Base-by-base conservation (phyloP, 1,139 yeast genomes). In the Hanseniaspora gamundiae region DNA sequence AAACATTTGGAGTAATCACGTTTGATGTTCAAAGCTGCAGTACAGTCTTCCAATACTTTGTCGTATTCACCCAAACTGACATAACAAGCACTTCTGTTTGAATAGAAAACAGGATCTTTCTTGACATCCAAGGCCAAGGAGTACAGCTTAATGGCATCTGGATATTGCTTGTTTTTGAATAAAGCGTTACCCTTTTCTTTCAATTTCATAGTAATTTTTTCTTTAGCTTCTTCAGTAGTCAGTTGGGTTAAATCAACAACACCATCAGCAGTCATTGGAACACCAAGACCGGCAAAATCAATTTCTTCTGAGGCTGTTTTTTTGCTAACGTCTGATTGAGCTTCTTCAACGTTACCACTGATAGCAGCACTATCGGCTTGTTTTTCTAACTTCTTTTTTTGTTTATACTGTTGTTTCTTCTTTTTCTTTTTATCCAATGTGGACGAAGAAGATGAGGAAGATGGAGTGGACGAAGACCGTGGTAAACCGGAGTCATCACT, bases 1-100 rank as follows among this genome's bases (percentile, higher is more conserved):
- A 83, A 69, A 65, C 96, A 93, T 70, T 93, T 91, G 56, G 86
- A 71, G 66, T 93, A 91, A 59, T 82, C 91, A 14, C 94, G 95
- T 62, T 87, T 83, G 57, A 88, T 66, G 53, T 77, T 74, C 55
- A 93, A 73, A 35, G 98, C 98, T 51, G 73, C 76, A 27, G 95
- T 77, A 47, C 95, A 81, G 62, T 86, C 95, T 54, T 78, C 84
- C 52, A 93, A 74, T 40, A 87, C 95, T 58, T 85, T 80, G 54
- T 83, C 85, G 59, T 76, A 79, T 51, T 87, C 76, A 48, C 78
- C 76, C 53, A 84, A 70, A 17, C 94, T 85, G 45, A 87, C 83
- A 65, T 84, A 85, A 67, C 96, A 91, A 17, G 98, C 98, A 22
- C 96, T 87, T 66, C 95, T 76, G 69, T 88, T 88, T 49, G 96